Base-by-base conservation (phyloP, 306 rosid species). In the Sophora flavescens region DNA sequence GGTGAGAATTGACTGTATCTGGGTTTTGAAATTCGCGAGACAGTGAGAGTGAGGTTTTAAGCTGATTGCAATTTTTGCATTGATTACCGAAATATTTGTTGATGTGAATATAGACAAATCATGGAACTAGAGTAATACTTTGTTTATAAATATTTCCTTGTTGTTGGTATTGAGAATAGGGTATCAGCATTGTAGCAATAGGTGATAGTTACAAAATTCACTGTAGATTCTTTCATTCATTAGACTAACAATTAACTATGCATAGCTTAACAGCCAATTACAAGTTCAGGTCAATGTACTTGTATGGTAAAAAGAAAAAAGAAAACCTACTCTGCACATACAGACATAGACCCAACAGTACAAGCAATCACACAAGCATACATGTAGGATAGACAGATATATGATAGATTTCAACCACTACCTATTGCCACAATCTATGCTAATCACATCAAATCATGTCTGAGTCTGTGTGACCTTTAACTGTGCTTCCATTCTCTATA, bases 331-430 rank as follows among this genome's bases (percentile, higher is more conserved):
- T 41, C 63, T 85, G 72, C 65, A 56, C 66, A 85, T 63, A 74
- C 54, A 80, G 68, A 57, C 80, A 78, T 26, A 9, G 14, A 22
- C 48, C 14, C 14, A 69, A 28, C 58, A 65, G 32, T 56, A 69
- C 26, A 74, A 73, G 73, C 81, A 81, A 84, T 80, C 50, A 84
- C 63, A 70, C 72, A 78, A 58, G 33, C 79, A 64, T 72, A 69
- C 84, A 57, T 32, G 54, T 45, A 67, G 36, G 45, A 62, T 81
- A 69, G 45, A 62, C 78, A 69, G 56, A 42, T 9, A 44, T 44
- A 30, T 9, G 39, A 63, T 38, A 50, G 12, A 78, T 70, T 68
- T 75, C 66, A 44, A 71, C 67, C 70, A 68, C 70, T 74, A 22
- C 35, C 84, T 83, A 74, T 73, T 75, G 62, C 60, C 81, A 54